phyloP scores from a whole-genome alignment of 2,329 filamentous ascomycete genomes.

The Byssochlamys sp. region DNA sequence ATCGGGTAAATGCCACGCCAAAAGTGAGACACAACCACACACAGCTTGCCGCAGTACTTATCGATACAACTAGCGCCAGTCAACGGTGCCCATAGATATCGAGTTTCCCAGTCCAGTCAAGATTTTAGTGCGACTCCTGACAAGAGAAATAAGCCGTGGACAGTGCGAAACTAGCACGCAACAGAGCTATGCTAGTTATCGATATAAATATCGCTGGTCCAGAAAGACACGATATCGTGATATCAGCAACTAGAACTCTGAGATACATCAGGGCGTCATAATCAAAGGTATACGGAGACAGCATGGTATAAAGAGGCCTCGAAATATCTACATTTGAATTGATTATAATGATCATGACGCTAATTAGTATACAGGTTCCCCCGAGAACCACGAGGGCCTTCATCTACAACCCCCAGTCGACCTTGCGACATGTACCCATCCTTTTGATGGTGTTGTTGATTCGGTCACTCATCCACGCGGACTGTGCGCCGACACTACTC shows the following conservation, averaged over 20 bases:
- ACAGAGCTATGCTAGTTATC: background rate
- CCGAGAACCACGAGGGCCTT: background rate
- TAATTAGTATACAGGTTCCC: slow-evolving; percentile 3
- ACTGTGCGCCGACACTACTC: slow-evolving; percentile 13
- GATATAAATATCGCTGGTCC: background rate
- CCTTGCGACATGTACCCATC: slow-evolving; percentile 21
- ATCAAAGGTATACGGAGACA: too few relatives aligned
- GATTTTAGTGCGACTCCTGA: too few relatives aligned
- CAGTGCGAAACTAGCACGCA: too few relatives aligned
- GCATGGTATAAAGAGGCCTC: background rate
- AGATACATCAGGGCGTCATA: too few relatives aligned
- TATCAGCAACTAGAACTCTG: too few relatives aligned
- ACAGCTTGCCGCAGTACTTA: background rate
- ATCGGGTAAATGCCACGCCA: background rate
- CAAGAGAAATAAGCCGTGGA: too few relatives aligned
- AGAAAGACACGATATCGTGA: too few relatives aligned
- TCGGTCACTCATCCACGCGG: slow-evolving; percentile 24
- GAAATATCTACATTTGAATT: background rate
- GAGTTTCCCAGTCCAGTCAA: too few relatives aligned
- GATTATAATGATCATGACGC: slow-evolving; percentile 5
- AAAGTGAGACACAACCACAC: background rate
- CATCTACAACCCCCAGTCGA: slow-evolving; percentile 40
- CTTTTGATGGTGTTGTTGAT: slow-evolving; percentile 10
- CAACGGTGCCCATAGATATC: too few relatives aligned
- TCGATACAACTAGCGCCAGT: background rate